Evolutionary conservation across 176 grass and related monocot genomes (phyloP), one percentile per base, ranked within the genome.

Genomic region (Neostapfia colusana): DNA sequence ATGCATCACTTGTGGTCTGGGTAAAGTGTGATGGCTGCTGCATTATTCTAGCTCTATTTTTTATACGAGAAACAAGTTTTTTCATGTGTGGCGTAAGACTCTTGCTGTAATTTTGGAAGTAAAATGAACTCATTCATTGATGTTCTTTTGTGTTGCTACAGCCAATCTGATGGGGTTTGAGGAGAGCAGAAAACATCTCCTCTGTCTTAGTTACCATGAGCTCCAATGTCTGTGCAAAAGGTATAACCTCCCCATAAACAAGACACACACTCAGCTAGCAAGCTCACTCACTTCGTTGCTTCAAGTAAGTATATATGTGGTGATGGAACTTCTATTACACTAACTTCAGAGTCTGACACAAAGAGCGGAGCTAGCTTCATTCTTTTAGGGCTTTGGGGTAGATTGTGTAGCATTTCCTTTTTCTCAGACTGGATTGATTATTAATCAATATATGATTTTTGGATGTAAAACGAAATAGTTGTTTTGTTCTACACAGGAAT

Each of bases 191-290:
- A 88, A 86, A 38, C 73, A 75, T 45, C 84, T 92, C 76, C 78
- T 97, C 39, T 18, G 84, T 45, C 85, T 92, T 69, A 69, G 73
- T 49, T 77, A 86, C 77, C 88, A 79, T 42, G 91, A 89, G 11
- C 91, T 97, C 28, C 95, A 97, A 73, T 69, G 54, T 68, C 80
- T 97, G 48, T 97, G 91, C 84, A 97, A 92, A 81, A 76, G 67
- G 48, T 78, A 94, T 57, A 85, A 88, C 61, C 86, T 97, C 60
- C 84, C 91, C 24, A 65, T 82, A 74, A 97, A 94, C 84, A 97
- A 67, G 69, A 69, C 28, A 65, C 91, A 89, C 39, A 41, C 86
- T 66, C 84, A 90, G 54, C 60, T 97, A 75, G 95, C 91, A 57
- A 81, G 81, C 43, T 84, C 73, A 13, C 72, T 97, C 17, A 84